Conservation (phyloP, 352 stramenopile genomes). For the Phytophthora tubulina region DNA sequence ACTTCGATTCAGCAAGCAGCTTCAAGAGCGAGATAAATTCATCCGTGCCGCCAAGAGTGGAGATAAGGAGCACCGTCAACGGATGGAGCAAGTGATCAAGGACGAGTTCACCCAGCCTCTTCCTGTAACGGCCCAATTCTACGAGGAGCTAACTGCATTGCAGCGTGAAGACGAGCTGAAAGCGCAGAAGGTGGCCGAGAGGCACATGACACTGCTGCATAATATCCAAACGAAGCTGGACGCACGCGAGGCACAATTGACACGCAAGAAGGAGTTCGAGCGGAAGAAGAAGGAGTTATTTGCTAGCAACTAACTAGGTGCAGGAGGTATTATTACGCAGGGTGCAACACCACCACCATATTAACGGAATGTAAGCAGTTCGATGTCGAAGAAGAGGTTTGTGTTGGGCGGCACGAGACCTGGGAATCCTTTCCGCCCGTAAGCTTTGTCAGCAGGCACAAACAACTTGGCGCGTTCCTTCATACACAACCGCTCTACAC, state of each 20-base stretch:
- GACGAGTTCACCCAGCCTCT: slow-evolving; percentile 67
- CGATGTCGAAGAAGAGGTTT: slow-evolving; percentile 94
- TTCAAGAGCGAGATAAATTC: slow-evolving; percentile 72
- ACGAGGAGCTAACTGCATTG: slow-evolving; percentile 34
- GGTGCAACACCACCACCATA: background rate
- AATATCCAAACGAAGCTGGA: slow-evolving; percentile 66
- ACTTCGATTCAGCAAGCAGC: slow-evolving; percentile 63
- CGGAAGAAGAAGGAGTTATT: slow-evolving; percentile 75
- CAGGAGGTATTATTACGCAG: background rate
- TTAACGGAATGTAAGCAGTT: slow-evolving; percentile 89
- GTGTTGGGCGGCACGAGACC: slow-evolving; percentile 93
- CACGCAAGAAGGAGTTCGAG: slow-evolving; percentile 67
- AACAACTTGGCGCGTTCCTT: slow-evolving; percentile 90
- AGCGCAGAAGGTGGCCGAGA: slow-evolving; percentile 38
- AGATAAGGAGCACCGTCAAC: slow-evolving; percentile 49
- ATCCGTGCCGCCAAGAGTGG: slow-evolving; percentile 57
- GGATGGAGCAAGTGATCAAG: slow-evolving; percentile 64
- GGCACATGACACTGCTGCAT: slow-evolving; percentile 61
- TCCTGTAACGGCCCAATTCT: slow-evolving; percentile 55
- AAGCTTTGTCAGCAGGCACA: slow-evolving; percentile 88
- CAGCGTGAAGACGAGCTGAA: slow-evolving; percentile 46
- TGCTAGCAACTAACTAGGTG: slow-evolving; percentile 9
- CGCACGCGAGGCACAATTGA: slow-evolving; percentile 47
- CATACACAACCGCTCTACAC: slow-evolving; percentile 83
- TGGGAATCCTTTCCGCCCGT: slow-evolving; percentile 86